Base-by-base conservation (phyloP, 202 grass and related monocot genomes). In the Carex sylvatica region DNA sequence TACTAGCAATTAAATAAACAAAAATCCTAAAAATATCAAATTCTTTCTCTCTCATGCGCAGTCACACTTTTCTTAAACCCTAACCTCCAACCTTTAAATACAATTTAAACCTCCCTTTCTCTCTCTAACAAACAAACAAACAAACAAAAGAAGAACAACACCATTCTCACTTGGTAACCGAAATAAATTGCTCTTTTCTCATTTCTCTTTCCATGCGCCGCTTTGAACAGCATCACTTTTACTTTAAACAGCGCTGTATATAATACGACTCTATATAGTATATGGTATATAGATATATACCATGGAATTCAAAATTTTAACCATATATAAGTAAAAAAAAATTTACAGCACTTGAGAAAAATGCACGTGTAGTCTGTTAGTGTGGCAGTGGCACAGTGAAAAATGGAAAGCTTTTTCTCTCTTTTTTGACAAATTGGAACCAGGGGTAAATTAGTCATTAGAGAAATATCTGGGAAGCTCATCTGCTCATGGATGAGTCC, bases 101-200 rank as follows among this genome's bases (percentile, higher is more conserved):
- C 52, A 61, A 62, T 42, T 64, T 44, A 79, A 79, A 1, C 30
- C 54, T 42, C 6, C 5, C 30, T 59, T 55, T 79, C 24, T 68
- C 65, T 69, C 35, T 42, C 18, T 55, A 77, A 78, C 54, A 40
- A 40, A 8, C 38, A 40, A 40, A 38, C 36, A 61, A 79, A 61
- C 51, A 59, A 58, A 78, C 28, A 31, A 79, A 6, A 24, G 35
- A 81, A 64, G 35, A 81, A 64, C 60, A 81, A 81, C 55, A 53
- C 55, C 22, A 67, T 28, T 65, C 30, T 47, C 61, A 64, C 60
- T 80, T 56, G 19, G 5, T 65, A 65, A 80, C 78, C 78, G 78
- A 80, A 80, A 46, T 26, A 51, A 51, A 10, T 13, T 22, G 44
- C 70, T 26, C 1, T 51, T 49, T 23, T 42, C 64, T 67, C 64